A percentile compares a stretch with the other conserved stretches of the same genome.
Evolutionary conservation across 306 rosid genomes (phyloP).

Genomic region (Cucumis melo): DNA sequence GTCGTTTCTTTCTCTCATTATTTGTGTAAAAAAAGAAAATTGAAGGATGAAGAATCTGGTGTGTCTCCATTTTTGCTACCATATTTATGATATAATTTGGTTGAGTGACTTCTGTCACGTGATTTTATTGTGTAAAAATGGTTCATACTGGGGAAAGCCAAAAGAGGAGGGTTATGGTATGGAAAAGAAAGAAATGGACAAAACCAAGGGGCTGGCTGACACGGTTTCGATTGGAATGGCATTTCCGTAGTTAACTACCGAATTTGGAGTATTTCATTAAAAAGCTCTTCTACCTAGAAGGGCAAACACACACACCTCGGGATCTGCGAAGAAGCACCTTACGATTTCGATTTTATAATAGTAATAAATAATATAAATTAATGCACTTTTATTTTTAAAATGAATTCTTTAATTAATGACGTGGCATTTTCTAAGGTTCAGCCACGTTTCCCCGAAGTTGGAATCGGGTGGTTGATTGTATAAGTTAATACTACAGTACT

Average conservation of each 20-base stretch:
- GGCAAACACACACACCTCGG: neutral
- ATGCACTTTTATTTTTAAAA: no score
- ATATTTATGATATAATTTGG: no score
- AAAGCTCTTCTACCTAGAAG: neutral
- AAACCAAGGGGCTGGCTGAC: neutral
- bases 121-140: no score
- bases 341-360: neutral
- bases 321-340: neutral
- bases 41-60: no score
- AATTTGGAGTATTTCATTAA: neutral
- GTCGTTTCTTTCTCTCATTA: no score
- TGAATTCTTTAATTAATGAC: neutral
- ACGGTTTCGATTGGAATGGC: neutral
- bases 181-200: no score
- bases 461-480: neutral
- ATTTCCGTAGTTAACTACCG: neutral
- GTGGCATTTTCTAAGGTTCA: neutral
- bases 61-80: no score
- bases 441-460: neutral
- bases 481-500: neutral
- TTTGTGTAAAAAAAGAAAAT: no score
- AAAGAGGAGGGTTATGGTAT: no score
- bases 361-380: no score
- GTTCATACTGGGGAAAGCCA: no score
- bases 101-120: no score